Evolutionary conservation across 139 green algal genomes (phyloP).

Genomic region (Pseudopediastrum boryanum): DNA sequence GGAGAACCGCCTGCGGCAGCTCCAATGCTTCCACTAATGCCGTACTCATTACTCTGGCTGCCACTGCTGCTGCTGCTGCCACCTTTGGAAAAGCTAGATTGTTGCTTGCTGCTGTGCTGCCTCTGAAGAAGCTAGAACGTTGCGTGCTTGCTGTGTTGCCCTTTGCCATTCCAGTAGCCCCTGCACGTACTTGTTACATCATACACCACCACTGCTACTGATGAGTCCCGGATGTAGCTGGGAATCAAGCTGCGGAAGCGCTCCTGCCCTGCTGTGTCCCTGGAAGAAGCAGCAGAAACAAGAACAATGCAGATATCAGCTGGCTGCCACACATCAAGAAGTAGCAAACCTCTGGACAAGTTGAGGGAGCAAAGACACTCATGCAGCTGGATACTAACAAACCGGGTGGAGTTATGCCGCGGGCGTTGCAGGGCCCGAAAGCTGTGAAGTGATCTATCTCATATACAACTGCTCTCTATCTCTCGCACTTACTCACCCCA

Average conservation of each 20-base stretch:
- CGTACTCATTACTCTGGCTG: neutral
- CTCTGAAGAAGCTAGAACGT: neutral
- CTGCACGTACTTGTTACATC: slow-evolving; percentile 91
- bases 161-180: too few species aligned
- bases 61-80: neutral
- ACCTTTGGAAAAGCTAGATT: neutral
- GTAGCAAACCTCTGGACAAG: too few species aligned
- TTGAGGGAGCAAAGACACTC: too few species aligned
- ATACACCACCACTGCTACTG: slow-evolving; percentile 98
- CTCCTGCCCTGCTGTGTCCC: slow-evolving; percentile 98
- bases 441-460: too few species aligned
- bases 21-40: neutral
- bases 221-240: slow-evolving; percentile 98
- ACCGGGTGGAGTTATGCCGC: too few species aligned
- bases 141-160: neutral
- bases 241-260: slow-evolving; percentile 97
- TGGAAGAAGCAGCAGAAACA: slow-evolving; percentile 39
- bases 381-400: too few species aligned
- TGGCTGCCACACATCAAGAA: neutral
- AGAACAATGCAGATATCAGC: neutral
- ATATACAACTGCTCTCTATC: too few species aligned
- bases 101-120: neutral
- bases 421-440: too few species aligned
- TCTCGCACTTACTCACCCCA: too few species aligned
- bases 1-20: too few species aligned